Conservation (phyloP, 2,329 filamentous ascomycete genomes). For the Fusarium pininemorale region DNA sequence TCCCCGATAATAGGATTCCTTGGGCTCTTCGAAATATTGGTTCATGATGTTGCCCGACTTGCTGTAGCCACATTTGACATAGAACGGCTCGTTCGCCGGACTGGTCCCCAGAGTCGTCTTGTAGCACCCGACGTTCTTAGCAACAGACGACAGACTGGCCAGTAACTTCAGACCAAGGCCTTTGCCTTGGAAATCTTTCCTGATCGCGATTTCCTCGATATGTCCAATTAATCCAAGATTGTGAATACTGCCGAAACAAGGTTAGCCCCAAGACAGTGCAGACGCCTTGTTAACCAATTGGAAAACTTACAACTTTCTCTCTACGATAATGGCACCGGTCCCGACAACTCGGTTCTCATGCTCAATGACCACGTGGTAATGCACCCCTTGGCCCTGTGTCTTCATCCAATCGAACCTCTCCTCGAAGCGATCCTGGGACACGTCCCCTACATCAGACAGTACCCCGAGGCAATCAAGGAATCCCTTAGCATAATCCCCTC, state of each 20-base stretch:
- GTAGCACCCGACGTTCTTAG: background rate
- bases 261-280: background rate
- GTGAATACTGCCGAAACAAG: background rate
- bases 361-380: background rate
- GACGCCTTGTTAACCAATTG: fast-evolving
- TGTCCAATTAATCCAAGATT: background rate
- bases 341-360: background rate
- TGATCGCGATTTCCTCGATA: background rate
- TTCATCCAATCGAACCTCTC: background rate
- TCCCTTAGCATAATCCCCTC: background rate
- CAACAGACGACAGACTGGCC: background rate
- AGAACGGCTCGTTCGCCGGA: background rate
- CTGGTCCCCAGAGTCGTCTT: background rate
- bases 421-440: background rate
- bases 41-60: background rate
- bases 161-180: background rate
- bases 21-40: background rate
- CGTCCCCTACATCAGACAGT: background rate
- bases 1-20: background rate
- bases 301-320: background rate
- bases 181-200: background rate
- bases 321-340: background rate
- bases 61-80: background rate
- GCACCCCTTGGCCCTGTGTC: background rate
- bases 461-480: background rate